Evolutionary conservation across 2,329 filamentous ascomycete genomes (phyloP), one percentile per base, ranked within the genome.

Genomic region (Eurotiales sp.): DNA sequence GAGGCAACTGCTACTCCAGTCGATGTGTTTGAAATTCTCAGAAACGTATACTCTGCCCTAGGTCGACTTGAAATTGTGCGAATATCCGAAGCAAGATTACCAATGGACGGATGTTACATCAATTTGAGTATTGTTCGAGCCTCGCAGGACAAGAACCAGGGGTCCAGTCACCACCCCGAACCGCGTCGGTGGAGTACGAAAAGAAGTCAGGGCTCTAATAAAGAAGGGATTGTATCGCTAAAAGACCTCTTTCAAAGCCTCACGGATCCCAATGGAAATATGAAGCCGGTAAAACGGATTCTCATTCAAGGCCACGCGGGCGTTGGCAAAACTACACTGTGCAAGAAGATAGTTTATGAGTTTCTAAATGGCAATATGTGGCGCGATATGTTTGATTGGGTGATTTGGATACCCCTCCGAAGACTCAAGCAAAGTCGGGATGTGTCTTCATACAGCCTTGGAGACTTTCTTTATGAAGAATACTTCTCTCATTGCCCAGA

Each of bases 301-400:
- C 48, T 71, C 23, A 71, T 72, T 46, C 60, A 61, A 36, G 70
- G 67, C 36, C 62, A 59, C 7, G 64, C 69, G 0, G 69, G 70
- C 25, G 64, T 71, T 8, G 69, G 69, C 2, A 73, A 72, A 59
- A 69, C 67, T 6, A 72, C 70, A 2, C 54, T 72, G 11, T 72
- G 68, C 59, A 72, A 72, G 50, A 72, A 70, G 59, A 67, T 71
- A 15, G 60, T 72, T 25, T 45, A 68, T 49, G 64, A 68, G 8
- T 71, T 68, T 56, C 45, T 40, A 1, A 30, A 58, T 27, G 32
- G 50, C 14, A 29, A 29, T 22, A 27, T 40, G 30, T 39, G 32
- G 45, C 14, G 8, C 7, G 30, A 27, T 17, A 21, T 32, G 12
- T 48, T 40, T 19, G 45, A 48, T 39, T 17, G 45, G 12, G 30